Conservation (phyloP, 768 basidiomycete genomes). For the Termitomyces eurrhizus region DNA sequence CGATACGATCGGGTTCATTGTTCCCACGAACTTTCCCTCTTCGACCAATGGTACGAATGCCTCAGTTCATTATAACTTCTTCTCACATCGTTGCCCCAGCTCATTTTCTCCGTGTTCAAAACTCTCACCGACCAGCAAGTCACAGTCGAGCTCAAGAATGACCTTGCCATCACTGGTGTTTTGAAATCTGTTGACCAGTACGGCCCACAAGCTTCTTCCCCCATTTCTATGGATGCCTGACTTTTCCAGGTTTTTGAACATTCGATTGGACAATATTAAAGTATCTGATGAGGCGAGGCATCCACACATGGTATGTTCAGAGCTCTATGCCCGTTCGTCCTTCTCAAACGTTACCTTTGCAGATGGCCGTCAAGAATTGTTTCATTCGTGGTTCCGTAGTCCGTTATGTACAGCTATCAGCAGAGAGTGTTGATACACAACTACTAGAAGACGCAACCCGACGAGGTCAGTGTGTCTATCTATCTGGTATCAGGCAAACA, state of each 20-base stretch:
- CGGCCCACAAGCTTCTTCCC: constrained; percentile 20
- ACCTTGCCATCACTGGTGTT: constrained; percentile 92
- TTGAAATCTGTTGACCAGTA: constrained; percentile 98
- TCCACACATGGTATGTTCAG: constrained; percentile 85
- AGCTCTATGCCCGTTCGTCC: not conserved
- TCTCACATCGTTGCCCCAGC: constrained; percentile 36
- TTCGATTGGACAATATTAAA: constrained; percentile 90
- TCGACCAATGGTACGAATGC: constrained; percentile 6
- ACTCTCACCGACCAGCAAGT: constrained; percentile 97
- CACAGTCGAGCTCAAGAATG: constrained; percentile 98
- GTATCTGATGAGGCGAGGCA: constrained; percentile 90
- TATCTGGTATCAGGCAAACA: not conserved
- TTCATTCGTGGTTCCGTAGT: constrained; percentile 99
- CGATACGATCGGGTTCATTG: not conserved
- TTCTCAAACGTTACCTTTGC: not conserved
- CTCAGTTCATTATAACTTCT: not conserved
- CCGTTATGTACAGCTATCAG: constrained; percentile 92
- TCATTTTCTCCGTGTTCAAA: constrained; percentile 98
- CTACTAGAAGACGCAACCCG: constrained; percentile 94
- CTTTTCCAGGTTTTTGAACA: constrained; percentile 79
- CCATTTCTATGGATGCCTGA: not conserved
- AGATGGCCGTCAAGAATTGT: constrained; percentile 99
- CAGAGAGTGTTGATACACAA: constrained; percentile 92
- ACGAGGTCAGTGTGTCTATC: constrained; percentile 59
- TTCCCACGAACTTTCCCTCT: not conserved